Evolutionary conservation across 2,329 filamentous ascomycete genomes (phyloP), one percentile per base, ranked within the genome.

Genomic region (Fonsecaea monophora): DNA sequence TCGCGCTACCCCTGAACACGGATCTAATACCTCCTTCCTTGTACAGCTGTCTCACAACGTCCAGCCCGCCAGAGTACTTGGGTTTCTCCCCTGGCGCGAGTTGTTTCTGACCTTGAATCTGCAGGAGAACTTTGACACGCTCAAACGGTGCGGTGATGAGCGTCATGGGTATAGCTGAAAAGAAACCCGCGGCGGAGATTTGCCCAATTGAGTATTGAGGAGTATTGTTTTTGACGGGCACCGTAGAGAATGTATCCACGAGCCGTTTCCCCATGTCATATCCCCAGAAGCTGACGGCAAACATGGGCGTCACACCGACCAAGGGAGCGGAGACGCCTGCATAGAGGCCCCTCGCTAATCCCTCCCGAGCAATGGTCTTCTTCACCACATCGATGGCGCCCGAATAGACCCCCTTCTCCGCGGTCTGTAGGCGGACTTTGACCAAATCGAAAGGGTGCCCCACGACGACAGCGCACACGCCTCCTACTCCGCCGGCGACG

Each of bases 61-160:
- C 95, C 60, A 91, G 70, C 67, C 91, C 93, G 76, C 94, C 94
- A 53, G 85, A 86, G 85, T 98, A 98, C 76, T 92, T 92, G 15
- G 93, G 94, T 81, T 97, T 96, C 82, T 97, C 91, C 75, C 94
- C 94, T 0, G 94, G 92, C 0, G 89, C 88, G 48, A 95, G 89
- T 61, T 85, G 82, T 81, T 94, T 93, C 80, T 97, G 93, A 75
- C 93, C 94, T 82, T 98, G 95, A 73, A 98, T 96, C 80, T 99
- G 95, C 1, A 99, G 89, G 70, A 99, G 93, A 64, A 99, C 94
- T 82, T 99, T 99, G 74, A 99, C 93, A 76, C 95, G 94, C 85
- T 99, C 95, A 78, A 99, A 98, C 68, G 95, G 95, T 4, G 95
- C 95, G n/a, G 95, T 98, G 82, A 99, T 97, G 80, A 92, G 82